phyloP scores from a whole-genome alignment of 306 rosid genomes.

The Cucumis melo region DNA sequence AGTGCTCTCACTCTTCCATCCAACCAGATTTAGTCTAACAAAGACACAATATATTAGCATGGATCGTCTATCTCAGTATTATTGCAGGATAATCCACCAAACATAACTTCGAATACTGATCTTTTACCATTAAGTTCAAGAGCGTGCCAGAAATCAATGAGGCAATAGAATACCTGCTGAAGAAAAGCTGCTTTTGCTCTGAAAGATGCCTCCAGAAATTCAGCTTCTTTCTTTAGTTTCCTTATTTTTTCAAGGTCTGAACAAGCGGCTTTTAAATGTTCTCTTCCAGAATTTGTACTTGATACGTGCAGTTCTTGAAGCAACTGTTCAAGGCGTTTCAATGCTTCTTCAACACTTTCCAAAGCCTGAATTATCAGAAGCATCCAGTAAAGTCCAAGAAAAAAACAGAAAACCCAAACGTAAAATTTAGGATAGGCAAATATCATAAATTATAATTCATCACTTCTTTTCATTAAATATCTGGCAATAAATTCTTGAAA shows the following conservation, averaged over 20 bases:
- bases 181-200: conserved; percentile 90
- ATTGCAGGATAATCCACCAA: neutral
- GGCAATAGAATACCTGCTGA: conserved; percentile 39
- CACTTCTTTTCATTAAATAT: neutral
- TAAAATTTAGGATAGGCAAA: neutral
- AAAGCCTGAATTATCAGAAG: conserved; percentile 46
- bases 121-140: neutral
- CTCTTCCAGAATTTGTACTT: conserved; percentile 71
- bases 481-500: neutral
- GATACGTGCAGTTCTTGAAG: conserved; percentile 85
- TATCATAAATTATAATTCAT: neutral
- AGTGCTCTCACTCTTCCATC: neutral
- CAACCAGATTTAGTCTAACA: neutral
- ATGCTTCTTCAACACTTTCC: conserved; percentile 83
- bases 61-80: neutral
- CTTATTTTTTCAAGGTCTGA: conserved; percentile 94
- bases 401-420: neutral
- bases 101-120: neutral
- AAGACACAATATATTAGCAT: neutral
- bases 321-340: conserved; percentile 75
- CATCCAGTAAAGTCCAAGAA: neutral
- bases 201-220: conserved; percentile 89
- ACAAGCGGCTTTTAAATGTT: conserved; percentile 95
- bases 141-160: neutral
- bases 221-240: conserved; percentile 93